These are phyloP conservation scores for Tolypocladium nubicola DNA, from an alignment of 2,329 filamentous ascomycete species.

Conservation along the genomic window DNA sequence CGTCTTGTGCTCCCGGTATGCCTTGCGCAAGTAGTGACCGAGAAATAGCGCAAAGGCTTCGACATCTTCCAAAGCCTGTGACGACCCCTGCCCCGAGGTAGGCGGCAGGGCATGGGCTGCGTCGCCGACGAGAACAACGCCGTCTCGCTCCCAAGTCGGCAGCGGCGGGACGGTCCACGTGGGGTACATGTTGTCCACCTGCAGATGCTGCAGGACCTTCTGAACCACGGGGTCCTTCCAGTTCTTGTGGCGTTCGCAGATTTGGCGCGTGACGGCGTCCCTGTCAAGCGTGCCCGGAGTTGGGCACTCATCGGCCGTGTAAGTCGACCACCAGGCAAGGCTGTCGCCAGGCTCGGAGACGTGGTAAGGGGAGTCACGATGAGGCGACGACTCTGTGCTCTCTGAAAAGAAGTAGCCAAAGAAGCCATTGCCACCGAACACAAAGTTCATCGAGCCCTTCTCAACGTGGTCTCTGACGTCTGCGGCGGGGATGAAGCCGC, in stretches of 20 bases:
- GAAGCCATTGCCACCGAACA: conserved; percentile 12
- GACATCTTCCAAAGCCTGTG: conserved; percentile 10
- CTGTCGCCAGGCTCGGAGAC: conserved; percentile 8
- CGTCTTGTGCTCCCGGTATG: not conserved
- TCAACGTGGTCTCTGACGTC: conserved; percentile 8
- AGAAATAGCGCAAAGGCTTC: conserved; percentile 9
- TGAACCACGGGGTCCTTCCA: conserved; percentile 11
- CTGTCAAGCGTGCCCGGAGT: conserved; percentile 6
- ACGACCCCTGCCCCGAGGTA: conserved; percentile 10
- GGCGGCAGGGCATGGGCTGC: conserved; percentile 11
- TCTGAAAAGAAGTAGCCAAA: conserved; percentile 11
- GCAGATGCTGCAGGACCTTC: conserved; percentile 2
- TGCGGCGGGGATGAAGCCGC: conserved; percentile 8
- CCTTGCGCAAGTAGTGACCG: conserved; percentile 5
- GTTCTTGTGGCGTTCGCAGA: conserved; percentile 6
- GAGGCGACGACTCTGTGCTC: conserved; percentile 3
- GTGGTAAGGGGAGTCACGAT: conserved; percentile 9
- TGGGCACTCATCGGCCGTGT: conserved; percentile 6
- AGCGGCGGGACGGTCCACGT: conserved; percentile 10
- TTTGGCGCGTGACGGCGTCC: conserved; percentile 8
- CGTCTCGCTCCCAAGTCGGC: conserved; percentile 11
- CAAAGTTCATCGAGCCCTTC: conserved; percentile 10
- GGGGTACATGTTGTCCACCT: conserved; percentile 9
- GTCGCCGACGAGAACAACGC: conserved; percentile 11
- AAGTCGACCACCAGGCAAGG: conserved; percentile 12